Evolutionary conservation across 805 yeast species (phyloP).

Genomic region (Crinitomyces ghanaensis): DNA sequence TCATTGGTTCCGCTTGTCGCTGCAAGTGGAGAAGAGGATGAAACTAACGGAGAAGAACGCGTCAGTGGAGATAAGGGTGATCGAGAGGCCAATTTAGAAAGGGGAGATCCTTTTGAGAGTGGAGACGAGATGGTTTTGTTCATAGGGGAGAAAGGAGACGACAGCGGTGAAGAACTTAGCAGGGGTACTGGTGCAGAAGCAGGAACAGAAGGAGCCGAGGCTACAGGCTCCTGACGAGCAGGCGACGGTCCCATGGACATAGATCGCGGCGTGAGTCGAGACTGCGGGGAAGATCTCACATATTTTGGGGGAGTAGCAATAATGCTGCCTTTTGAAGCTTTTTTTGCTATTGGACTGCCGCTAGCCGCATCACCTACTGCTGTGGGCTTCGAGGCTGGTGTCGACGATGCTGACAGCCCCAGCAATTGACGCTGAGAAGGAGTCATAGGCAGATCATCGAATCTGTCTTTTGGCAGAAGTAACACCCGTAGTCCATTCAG

Average conservation of each 20-base stretch:
- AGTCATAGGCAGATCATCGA: slow-evolving; percentile 19
- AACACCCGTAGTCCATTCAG: slow-evolving; percentile 8
- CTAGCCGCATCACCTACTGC: too few species aligned
- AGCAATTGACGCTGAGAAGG: slow-evolving; percentile 20
- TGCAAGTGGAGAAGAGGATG: not conserved
- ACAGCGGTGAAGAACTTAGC: too few species aligned
- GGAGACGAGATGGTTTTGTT: slow-evolving; percentile 4
- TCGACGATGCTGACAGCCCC: slow-evolving; percentile 20
- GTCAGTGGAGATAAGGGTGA: not conserved
- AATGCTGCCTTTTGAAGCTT: too few species aligned
- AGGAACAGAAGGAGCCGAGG: too few species aligned
- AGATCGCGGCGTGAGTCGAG: slow-evolving; percentile 13
- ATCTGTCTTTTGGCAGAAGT: slow-evolving; percentile 12
- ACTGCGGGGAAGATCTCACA: slow-evolving; percentile 14
- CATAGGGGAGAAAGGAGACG: slow-evolving; percentile 8
- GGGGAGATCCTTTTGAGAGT: not conserved
- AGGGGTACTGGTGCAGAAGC: too few species aligned
- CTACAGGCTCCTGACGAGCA: too few species aligned
- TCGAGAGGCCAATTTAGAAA: not conserved
- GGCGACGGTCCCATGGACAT: too few species aligned
- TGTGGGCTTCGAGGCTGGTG: slow-evolving; percentile 9
- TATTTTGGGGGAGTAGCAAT: slow-evolving; percentile 19
- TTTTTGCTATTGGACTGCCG: too few species aligned
- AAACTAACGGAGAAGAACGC: not conserved
- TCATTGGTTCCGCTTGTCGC: too few species aligned